phyloP scores from a whole-genome alignment of 495 filamentous ascomycete genomes.

The Penicillium angulare region DNA sequence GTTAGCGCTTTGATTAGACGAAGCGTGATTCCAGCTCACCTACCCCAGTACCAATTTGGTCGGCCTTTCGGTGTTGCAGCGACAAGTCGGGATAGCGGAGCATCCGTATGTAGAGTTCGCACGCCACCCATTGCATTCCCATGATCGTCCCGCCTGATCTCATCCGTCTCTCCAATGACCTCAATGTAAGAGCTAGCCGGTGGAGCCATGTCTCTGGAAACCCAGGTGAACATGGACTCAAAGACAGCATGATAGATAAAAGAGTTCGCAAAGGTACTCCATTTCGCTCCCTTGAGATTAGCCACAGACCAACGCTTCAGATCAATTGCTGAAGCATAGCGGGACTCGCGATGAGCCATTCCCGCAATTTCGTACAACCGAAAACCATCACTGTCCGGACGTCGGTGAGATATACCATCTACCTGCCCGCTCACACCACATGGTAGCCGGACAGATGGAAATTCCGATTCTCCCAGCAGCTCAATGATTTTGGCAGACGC shows the following conservation, averaged over 20 bases:
- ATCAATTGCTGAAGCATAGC: conserved; percentile 3
- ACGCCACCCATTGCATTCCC: conserved; percentile 9
- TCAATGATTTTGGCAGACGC: conserved; percentile 5
- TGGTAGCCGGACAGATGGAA: neutral
- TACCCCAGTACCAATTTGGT: conserved; percentile 9
- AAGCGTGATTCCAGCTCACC: neutral
- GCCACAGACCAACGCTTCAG: neutral
- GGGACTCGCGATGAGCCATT: conserved; percentile 10
- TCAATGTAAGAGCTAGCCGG: neutral
- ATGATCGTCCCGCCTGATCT: conserved; percentile 3
- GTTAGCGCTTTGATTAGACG: neutral
- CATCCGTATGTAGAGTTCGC: conserved; percentile 12
- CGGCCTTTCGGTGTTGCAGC: conserved; percentile 1
- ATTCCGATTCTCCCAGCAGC: conserved; percentile 5
- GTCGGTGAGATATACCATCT: conserved; percentile 1
- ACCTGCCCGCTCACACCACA: neutral
- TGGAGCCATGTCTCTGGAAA: neutral
- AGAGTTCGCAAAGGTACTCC: conserved; percentile 9
- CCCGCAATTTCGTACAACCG: conserved; percentile 13
- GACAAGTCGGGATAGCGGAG: neutral
- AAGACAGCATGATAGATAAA: conserved; percentile 11
- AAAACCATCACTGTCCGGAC: conserved; percentile 1
- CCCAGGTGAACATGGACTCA: conserved; percentile 12
- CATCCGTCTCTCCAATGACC: neutral
- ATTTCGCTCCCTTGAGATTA: neutral